These are phyloP conservation scores for Remersonia thermophila DNA, from an alignment of 2,329 filamentous ascomycete genomes.

Conservation along the genomic window DNA sequence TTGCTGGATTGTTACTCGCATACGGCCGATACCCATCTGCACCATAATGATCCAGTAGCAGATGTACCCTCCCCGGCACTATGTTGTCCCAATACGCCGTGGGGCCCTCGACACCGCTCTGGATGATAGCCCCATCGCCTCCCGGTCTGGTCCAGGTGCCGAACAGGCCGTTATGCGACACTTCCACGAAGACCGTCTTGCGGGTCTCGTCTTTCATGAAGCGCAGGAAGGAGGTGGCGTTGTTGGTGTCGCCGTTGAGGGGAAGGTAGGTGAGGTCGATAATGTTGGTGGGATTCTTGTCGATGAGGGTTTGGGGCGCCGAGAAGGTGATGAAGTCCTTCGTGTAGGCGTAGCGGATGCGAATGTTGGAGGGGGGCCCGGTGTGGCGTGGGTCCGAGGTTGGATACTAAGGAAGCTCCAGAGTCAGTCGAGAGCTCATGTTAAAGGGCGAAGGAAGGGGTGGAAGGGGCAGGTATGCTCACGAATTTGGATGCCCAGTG, in stretches of 20 bases:
- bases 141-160: constrained; percentile 39
- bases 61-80: constrained; percentile 27
- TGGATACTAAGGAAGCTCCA: constrained; percentile 25
- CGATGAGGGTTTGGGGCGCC: constrained; percentile 37
- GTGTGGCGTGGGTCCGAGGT: constrained; percentile 35
- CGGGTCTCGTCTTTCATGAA: constrained; percentile 44
- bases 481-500: constrained; percentile 37
- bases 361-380: constrained; percentile 30
- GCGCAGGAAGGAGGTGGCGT: constrained; percentile 31
- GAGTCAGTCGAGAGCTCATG: no score
- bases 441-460: background rate
- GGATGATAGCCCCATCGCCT: constrained; percentile 29
- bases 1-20: constrained; percentile 30
- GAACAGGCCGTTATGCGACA: constrained; percentile 35
- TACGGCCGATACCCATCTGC: constrained; percentile 38
- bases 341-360: constrained; percentile 43
- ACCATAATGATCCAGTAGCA: constrained; percentile 38
- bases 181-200: constrained; percentile 40
- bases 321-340: constrained; percentile 42
- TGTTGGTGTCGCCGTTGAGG: constrained; percentile 16
- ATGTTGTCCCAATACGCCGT: constrained; percentile 33
- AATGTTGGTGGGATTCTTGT: constrained; percentile 33
- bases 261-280: constrained; percentile 46
- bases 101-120: constrained; percentile 31
- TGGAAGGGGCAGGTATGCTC: constrained; percentile 9